Base-by-base conservation (phyloP, 176 grass and related monocot species). In the Paspalum notatum region DNA sequence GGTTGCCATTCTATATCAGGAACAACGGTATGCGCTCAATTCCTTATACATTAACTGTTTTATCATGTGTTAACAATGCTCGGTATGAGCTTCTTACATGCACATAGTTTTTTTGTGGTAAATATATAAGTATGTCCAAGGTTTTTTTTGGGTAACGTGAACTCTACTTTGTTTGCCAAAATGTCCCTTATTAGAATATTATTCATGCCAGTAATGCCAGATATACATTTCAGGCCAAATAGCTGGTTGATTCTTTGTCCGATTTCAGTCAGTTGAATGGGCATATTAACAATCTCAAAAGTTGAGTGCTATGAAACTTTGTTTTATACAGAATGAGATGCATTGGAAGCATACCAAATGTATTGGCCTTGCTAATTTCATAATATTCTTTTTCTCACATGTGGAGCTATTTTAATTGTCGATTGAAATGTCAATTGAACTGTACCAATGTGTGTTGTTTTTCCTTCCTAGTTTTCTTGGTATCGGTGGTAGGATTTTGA, bases 1-100 rank as follows among this genome's bases (percentile, higher is more conserved):
- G 92, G 92, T 85, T 98, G 75, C 92, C 95, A 9, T 95, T 98
- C 83, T 98, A 98, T 63, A 98, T 98, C 71, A 66, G 86, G n/a
- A 83, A 98, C 21, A 95, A 89, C 66, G 88, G 95, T 98, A 86
- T 12, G 80, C 55, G 8, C 24, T 10, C 8, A 37, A 45, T 64
- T 81, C 54, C 37, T 74, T 42, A 54, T 75, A 45, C 26, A 41
- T 80, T 68, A 50, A 9, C 51, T 82, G 40, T 26, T 39, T 76
- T 5, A 27, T 86, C 3, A 40, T 21, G 5, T 18, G 20, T 47
- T 44, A 50, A 48, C 2, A 18, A 37, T 41, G 54, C 6, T 37
- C 20, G 51, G 1, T 42, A 44, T 4, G 1, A 43, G 7, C 5
- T 56, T 55, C 54, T 24, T 82, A 4, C 56, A 56, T 78, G 41